Evolutionary conservation across 148 eudicot species (phyloP).

Genomic region (Linanthus parryae): DNA sequence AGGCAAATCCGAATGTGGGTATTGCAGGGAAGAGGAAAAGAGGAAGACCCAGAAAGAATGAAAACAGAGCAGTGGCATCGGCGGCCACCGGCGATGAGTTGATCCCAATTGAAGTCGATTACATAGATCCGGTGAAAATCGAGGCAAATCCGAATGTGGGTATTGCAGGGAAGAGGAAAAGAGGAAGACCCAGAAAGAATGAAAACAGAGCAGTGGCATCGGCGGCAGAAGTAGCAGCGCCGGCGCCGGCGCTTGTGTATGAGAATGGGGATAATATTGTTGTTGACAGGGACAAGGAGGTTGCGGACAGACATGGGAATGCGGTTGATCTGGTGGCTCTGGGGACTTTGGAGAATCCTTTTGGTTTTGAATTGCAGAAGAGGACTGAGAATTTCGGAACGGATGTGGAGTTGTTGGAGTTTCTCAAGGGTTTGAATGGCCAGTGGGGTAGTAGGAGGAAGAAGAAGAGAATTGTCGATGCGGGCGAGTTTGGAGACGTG

Average conservation of each 20-base stretch:
- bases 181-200: conserved; percentile 40
- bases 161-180: conserved; percentile 31
- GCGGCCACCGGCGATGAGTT: no score
- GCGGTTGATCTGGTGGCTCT: conserved; percentile 52
- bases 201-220: background rate
- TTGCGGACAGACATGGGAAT: conserved; percentile 52
- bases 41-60: conserved; percentile 36
- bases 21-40: conserved; percentile 36
- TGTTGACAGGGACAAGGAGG: conserved; percentile 48
- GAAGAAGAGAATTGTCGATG: conserved; percentile 84
- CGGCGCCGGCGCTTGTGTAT: conserved; percentile 8
- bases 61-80: background rate
- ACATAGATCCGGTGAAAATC: no score
- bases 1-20: conserved; percentile 1
- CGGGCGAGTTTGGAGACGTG: conserved; percentile 55
- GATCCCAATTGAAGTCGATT: no score
- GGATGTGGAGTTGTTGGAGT: conserved; percentile 69
- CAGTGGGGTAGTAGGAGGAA: conserved; percentile 90
- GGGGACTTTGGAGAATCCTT: conserved; percentile 56
- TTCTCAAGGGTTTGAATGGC: conserved; percentile 55
- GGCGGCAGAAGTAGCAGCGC: no score
- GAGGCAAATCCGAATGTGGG: conserved; percentile 3
- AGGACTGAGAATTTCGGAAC: conserved; percentile 45
- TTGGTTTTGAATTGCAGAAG: conserved; percentile 36
- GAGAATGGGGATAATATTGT: conserved; percentile 14